Evolutionary conservation across 768 basidiomycete species (phyloP).

Genomic region (Boletus sp.): DNA sequence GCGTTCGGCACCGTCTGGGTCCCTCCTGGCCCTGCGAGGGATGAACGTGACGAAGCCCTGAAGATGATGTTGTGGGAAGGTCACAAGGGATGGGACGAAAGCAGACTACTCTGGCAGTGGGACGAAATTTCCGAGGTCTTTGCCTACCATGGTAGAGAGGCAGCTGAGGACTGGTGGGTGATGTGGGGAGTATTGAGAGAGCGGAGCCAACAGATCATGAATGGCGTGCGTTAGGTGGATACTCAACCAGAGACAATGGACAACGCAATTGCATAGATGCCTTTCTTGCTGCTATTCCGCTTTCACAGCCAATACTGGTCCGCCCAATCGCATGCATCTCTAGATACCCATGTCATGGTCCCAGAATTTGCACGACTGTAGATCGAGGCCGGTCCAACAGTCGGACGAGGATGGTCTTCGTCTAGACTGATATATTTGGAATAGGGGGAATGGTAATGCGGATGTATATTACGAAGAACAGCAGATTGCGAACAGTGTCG

Average conservation of each 20-base stretch:
- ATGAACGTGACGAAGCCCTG: conserved; percentile 41
- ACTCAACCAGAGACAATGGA: background rate
- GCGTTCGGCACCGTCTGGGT: conserved; percentile 42
- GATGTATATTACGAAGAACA: conserved; percentile 14
- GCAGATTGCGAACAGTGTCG: background rate
- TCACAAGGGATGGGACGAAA: conserved; percentile 47
- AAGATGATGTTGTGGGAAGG: conserved; percentile 22
- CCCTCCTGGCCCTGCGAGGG: conserved; percentile 44
- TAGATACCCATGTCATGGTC: background rate
- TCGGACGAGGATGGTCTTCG: background rate
- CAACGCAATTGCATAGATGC: conserved; percentile 8
- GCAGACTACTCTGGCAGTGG: conserved; percentile 48
- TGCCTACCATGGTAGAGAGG: conserved; percentile 53
- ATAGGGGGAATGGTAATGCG: conserved; percentile 12
- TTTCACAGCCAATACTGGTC: background rate
- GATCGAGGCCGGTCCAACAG: background rate
- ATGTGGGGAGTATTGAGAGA: conserved; percentile 52
- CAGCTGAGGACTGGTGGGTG: conserved; percentile 66
- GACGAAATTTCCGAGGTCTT: conserved; percentile 53
- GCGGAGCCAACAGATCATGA: conserved; percentile 26
- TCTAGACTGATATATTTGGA: background rate
- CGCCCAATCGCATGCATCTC: background rate
- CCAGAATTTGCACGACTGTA: conserved; percentile 1
- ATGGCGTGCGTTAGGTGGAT: conserved; percentile 7
- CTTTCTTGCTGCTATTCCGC: background rate